Evolutionary conservation across 352 stramenopile species (phyloP).

Genomic region (Thalassiosira hispida): DNA sequence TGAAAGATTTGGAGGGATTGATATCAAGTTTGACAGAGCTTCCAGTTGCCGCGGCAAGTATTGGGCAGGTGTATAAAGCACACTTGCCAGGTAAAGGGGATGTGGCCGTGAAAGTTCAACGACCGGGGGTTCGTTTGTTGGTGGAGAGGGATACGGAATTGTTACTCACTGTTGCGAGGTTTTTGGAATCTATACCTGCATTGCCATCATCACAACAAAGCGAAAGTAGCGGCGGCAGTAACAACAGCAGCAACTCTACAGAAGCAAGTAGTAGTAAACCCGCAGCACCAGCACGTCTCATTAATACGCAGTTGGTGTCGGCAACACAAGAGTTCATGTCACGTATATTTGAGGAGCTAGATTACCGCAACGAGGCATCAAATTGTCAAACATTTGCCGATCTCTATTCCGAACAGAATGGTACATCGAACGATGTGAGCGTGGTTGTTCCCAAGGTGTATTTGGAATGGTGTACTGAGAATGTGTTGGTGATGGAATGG

Average conservation of each 20-base stretch:
- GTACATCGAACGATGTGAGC: slow-evolving; percentile 34
- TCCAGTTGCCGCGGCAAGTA: slow-evolving; percentile 69
- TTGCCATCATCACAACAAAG: slow-evolving; percentile 14
- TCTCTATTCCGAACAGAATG: slow-evolving; percentile 63
- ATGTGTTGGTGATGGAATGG: slow-evolving; percentile 88
- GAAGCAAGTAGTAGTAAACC: background rate
- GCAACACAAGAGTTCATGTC: slow-evolving; percentile 83
- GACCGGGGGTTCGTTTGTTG: slow-evolving; percentile 73
- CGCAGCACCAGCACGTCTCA: slow-evolving; percentile 35
- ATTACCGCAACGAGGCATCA: slow-evolving; percentile 80
- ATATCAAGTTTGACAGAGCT: slow-evolving; percentile 50
- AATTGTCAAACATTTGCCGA: slow-evolving; percentile 74
- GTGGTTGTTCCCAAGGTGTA: slow-evolving; percentile 82
- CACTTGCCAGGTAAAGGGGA: slow-evolving; percentile 53
- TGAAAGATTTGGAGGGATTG: slow-evolving; percentile 52
- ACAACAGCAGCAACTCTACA: slow-evolving; percentile 5
- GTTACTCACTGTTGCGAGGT: slow-evolving; percentile 55
- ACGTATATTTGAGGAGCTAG: slow-evolving; percentile 81
- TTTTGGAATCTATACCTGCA: slow-evolving; percentile 64
- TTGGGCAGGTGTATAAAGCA: slow-evolving; percentile 85
- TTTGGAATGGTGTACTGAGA: slow-evolving; percentile 73
- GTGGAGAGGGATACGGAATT: slow-evolving; percentile 76
- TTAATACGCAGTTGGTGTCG: slow-evolving; percentile 66
- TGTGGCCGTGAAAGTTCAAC: slow-evolving; percentile 87
- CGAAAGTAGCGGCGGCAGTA: background rate